A percentile compares a stretch with the other conserved stretches of the same genome.
These are phyloP conservation scores for Lasiosphaeris hirsuta DNA, from an alignment of 495 filamentous ascomycete species.

Conservation along the genomic window DNA sequence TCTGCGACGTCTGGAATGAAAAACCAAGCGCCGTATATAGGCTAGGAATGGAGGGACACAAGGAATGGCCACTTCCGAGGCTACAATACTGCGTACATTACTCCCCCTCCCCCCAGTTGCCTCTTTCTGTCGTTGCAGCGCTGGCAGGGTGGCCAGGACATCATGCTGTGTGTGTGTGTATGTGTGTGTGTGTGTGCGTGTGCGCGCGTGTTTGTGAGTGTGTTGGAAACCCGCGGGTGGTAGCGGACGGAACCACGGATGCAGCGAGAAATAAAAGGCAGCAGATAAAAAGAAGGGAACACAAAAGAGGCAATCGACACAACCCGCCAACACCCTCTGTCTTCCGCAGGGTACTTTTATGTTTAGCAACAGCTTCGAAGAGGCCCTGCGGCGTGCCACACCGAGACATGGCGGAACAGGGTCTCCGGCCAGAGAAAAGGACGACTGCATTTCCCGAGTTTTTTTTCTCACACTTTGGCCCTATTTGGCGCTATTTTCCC, in stretches of 20 bases:
- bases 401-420: constrained; percentile 12
- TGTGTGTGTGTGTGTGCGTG: not conserved
- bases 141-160: not conserved
- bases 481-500: too few species aligned
- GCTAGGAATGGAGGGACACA: constrained; percentile 18
- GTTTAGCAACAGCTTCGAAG: not conserved
- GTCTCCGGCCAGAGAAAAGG: constrained; percentile 1
- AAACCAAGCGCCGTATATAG: constrained; percentile 20
- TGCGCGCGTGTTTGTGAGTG: not conserved
- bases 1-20: constrained; percentile 22
- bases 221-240: not conserved
- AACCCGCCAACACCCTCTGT: not conserved
- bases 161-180: constrained; percentile 4
- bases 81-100: not conserved
- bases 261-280: not conserved
- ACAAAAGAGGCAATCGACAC: not conserved
- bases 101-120: not conserved
- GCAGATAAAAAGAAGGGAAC: not conserved
- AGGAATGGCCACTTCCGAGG: constrained; percentile 24
- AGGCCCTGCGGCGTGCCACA: too few species aligned
- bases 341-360: not conserved
- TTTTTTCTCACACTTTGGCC: not conserved
- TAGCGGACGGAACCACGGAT: not conserved
- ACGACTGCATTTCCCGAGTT: not conserved
- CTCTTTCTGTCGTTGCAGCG: not conserved